These are phyloP conservation scores for Colletotrichum sp. DNA, from an alignment of 2,329 filamentous ascomycete genomes.

Conservation along the genomic window DNA sequence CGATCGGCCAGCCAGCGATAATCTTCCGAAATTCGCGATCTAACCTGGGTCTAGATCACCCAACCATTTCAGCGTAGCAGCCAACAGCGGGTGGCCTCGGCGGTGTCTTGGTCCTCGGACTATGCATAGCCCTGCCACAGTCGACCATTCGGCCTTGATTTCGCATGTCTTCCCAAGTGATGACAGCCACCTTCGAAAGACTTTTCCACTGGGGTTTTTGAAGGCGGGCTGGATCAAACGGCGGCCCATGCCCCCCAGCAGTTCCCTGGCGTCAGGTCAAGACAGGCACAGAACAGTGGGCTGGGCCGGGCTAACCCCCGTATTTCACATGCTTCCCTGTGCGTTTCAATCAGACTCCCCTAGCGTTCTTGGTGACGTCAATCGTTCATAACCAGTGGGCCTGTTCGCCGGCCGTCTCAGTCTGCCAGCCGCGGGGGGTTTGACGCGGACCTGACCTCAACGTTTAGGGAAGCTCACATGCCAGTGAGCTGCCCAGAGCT, in stretches of 20 bases:
- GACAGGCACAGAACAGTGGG: background rate
- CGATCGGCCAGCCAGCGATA: background rate
- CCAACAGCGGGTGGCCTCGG: background rate
- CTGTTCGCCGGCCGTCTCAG: slow-evolving; percentile 8
- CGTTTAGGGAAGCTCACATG: background rate
- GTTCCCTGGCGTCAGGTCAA: background rate
- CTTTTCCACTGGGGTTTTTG: background rate
- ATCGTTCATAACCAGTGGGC: background rate
- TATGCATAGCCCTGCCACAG: background rate
- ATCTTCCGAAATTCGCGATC: background rate
- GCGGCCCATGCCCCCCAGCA: background rate
- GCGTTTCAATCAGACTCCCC: background rate
- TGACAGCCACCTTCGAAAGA: background rate
- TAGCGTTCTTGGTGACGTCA: slow-evolving; percentile 20
- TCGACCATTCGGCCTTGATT: background rate
- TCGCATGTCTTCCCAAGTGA: background rate
- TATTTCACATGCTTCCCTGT: slow-evolving; percentile 16
- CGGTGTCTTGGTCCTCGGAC: background rate
- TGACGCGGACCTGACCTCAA: background rate
- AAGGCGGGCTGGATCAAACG: background rate
- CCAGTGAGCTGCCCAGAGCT: slow-evolving; percentile 13
- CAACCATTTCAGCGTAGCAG: background rate
- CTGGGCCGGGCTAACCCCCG: background rate
- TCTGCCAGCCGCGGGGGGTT: background rate
- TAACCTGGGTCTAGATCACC: background rate